Base-by-base conservation (phyloP, 768 basidiomycete genomes). In the Boletus rubroflammeus region DNA sequence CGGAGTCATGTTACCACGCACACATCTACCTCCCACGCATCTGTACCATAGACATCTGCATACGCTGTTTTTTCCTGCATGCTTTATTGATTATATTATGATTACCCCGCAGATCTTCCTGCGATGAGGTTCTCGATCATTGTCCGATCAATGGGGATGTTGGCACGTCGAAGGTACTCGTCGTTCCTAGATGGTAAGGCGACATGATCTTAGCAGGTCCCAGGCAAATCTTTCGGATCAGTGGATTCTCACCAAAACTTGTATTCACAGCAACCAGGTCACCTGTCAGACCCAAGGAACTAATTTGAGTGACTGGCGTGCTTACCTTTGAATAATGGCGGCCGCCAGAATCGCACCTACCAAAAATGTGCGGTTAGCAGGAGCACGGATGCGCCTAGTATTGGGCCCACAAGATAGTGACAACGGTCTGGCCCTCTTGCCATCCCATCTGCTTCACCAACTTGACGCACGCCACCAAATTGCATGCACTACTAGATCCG, bases 401-500 rank as follows among this genome's bases (percentile, higher is more conserved):
- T 19, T 29, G 56, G 47, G 70, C 82, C 54, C 65, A 97, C 88
- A 98, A 62, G 48, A 98, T 84, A 0, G 96, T 99, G 25, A 93
- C 92, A 23, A 98, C 72, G 8, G 76, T 81, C 64, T 88, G 80
- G 5, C 90, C 86, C 6, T 79, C 78, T 28, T 75, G 74, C 85
- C 85, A 88, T 13, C 81, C 80, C 76, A 83, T 77, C 64, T 81
- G 81, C 61, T 84, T 85, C 3, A 81, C 85, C 15, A 95, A 75
- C 62, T 88, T 86, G 43, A 97, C 80, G 61, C 90, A 93, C 2
- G 96, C 90, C n/a, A 97, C 82, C 36, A 99, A 78, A 66, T 98
- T 99, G 67, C 93, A 95, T 0, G 97, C 96, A 63, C 92, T 95
- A 55, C 93, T 96, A 0, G 95, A 98, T 14, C 97, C 97, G 28